phyloP scores from a whole-genome alignment of 208 protist genomes.

The Wallacemonas collosoma region DNA sequence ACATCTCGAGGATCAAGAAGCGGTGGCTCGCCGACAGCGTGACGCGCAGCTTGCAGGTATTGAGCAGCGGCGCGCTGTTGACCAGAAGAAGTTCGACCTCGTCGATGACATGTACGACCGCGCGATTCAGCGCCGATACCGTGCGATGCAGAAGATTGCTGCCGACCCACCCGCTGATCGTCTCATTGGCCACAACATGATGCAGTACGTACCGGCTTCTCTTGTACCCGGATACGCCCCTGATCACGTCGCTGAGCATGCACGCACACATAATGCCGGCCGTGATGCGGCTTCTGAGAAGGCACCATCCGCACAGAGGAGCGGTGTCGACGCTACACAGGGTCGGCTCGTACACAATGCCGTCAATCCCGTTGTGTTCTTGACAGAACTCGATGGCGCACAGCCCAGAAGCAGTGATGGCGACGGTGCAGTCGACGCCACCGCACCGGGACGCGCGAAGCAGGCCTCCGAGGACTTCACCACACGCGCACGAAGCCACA shows the following conservation, averaged over 20 bases:
- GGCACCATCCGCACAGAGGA: too few species aligned
- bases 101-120: constrained; percentile 80
- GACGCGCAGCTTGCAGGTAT: constrained; percentile 52
- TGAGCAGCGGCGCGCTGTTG: constrained; percentile 34
- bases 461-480: too few species aligned
- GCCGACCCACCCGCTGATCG: constrained; percentile 88
- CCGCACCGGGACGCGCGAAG: too few species aligned
- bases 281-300: not conserved
- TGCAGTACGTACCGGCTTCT: constrained; percentile 79
- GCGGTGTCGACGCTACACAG: too few species aligned
- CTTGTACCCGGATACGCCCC: constrained; percentile 44
- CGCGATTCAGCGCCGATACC: constrained; percentile 60
- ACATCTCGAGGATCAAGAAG: constrained; percentile 24
- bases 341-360: not conserved
- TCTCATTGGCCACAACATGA: constrained; percentile 66
- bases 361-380: constrained; percentile 27
- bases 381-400: constrained; percentile 31
- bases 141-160: constrained; percentile 69
- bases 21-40: constrained; percentile 28
- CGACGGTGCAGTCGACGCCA: not conserved
- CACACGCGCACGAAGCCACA: too few species aligned
- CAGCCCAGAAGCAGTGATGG: not conserved
- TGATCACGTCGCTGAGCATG: constrained; percentile 21
- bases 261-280: constrained; percentile 15
- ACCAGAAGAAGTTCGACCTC: constrained; percentile 52